A percentile compares a stretch with the other conserved stretches of the same genome.
phyloP scores from a whole-genome alignment of 371 early-diverging fungal genomes.

The Gilbertella persicaria region DNA sequence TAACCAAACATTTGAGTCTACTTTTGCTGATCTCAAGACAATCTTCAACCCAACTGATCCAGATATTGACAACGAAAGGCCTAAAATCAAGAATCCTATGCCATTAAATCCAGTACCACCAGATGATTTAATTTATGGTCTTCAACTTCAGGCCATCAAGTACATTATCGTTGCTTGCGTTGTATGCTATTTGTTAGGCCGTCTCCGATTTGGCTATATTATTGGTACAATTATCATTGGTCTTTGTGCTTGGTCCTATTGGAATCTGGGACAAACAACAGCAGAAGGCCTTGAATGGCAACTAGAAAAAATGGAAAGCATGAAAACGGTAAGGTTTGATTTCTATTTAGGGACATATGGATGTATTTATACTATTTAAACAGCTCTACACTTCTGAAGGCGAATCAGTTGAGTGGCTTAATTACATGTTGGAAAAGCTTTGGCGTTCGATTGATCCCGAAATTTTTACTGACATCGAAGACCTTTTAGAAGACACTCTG shows the following conservation, averaged over 20 bases:
- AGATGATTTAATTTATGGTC: conserved; percentile 16
- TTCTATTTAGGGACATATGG: neutral
- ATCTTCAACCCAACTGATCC: conserved; percentile 17
- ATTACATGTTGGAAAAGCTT: conserved; percentile 42
- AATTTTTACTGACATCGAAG: conserved; percentile 33
- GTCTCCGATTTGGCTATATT: conserved; percentile 21
- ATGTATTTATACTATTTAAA: neutral
- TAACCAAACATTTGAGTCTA: conserved; percentile 51
- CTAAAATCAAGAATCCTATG: conserved; percentile 11
- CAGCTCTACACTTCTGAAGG: conserved; percentile 47
- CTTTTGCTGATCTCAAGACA: conserved; percentile 15
- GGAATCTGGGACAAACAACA: conserved; percentile 26
- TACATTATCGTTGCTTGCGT: conserved; percentile 27
- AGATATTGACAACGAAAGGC: neutral
- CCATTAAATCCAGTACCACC: conserved; percentile 27
- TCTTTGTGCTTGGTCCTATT: conserved; percentile 31
- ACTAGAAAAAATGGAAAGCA: conserved; percentile 32
- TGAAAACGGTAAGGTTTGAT: conserved; percentile 32
- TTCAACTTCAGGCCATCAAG: conserved; percentile 36
- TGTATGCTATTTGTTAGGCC: conserved; percentile 31
- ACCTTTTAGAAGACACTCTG: conserved; percentile 39
- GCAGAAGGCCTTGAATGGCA: conserved; percentile 35
- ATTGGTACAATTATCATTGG: conserved; percentile 17
- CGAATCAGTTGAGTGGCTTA: conserved; percentile 51
- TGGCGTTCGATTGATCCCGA: conserved; percentile 48